phyloP scores from a whole-genome alignment of 176 grass and related monocot species.

The Leersia perrieri region DNA sequence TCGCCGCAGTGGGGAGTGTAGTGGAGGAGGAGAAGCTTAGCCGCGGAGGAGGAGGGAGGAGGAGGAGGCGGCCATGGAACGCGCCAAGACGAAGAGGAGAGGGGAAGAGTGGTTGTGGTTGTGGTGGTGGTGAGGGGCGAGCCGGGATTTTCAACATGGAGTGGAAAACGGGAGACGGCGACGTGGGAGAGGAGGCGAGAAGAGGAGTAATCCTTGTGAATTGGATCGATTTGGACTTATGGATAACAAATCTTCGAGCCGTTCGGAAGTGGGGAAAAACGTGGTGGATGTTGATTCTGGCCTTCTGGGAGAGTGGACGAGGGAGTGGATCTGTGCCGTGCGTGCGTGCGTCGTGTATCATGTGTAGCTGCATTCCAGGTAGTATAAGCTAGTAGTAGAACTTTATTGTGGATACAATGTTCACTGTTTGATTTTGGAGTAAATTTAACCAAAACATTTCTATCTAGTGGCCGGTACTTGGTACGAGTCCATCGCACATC shows the following conservation, averaged over 20 bases:
- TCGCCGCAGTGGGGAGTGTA: no score
- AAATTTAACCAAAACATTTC: no score
- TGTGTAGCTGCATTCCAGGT: no score
- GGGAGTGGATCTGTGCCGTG: neutral
- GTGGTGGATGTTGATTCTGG: neutral
- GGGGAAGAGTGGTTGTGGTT: neutral
- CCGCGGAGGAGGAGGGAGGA: conserved; percentile 14
- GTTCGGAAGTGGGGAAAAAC: conserved; percentile 21
- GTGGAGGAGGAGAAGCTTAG: neutral
- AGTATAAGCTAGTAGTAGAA: no score
- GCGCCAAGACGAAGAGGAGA: neutral
- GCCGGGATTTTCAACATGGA: neutral
- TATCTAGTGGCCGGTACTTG: no score
- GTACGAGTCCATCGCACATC: no score
- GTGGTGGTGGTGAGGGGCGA: conserved; percentile 29
- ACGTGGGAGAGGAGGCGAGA: neutral
- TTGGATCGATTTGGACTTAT: neutral
- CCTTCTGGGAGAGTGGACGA: no score
- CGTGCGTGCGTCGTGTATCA: no score
- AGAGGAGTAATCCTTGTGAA: neutral
- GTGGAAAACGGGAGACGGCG: neutral
- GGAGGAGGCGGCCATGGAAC: conserved; percentile 54
- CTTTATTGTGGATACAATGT: no score
- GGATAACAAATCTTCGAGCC: neutral
- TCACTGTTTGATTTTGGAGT: no score